phyloP scores from a whole-genome alignment of 345 rosid species.

The Theobroma cacao region DNA sequence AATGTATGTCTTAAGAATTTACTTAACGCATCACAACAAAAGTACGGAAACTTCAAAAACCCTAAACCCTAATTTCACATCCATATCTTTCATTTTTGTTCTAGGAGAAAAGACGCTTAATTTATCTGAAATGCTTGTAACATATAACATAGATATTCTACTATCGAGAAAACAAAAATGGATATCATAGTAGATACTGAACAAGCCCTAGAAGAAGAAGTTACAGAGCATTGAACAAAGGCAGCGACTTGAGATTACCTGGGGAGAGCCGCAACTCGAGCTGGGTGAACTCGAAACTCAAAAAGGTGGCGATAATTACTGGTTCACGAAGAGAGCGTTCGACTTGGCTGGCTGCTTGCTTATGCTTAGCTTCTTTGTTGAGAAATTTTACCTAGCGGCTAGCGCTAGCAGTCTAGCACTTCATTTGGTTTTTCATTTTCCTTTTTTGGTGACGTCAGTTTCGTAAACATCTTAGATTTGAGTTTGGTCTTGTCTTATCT shows the following conservation, averaged over 20 bases:
- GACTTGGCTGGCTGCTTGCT: background rate
- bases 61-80: slow-evolving; percentile 32
- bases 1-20: background rate
- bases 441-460: background rate
- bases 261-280: too few species aligned
- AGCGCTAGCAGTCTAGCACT: background rate
- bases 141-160: background rate
- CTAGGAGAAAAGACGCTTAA: background rate
- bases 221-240: background rate
- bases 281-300: slow-evolving; percentile 8
- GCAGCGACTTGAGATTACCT: too few species aligned
- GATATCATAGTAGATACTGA: background rate
- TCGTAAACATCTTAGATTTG: background rate
- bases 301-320: slow-evolving; percentile 5
- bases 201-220: background rate
- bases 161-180: background rate
- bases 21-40: background rate
- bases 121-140: background rate
- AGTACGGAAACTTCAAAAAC: slow-evolving; percentile 14
- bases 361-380: background rate
- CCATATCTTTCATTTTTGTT: background rate
- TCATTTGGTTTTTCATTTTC: background rate
- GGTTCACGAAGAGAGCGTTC: background rate
- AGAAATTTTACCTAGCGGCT: background rate
- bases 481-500: too few species aligned